These are phyloP conservation scores for Persicaria tinctoria DNA, from an alignment of 148 eudicot species.

Conservation along the genomic window DNA sequence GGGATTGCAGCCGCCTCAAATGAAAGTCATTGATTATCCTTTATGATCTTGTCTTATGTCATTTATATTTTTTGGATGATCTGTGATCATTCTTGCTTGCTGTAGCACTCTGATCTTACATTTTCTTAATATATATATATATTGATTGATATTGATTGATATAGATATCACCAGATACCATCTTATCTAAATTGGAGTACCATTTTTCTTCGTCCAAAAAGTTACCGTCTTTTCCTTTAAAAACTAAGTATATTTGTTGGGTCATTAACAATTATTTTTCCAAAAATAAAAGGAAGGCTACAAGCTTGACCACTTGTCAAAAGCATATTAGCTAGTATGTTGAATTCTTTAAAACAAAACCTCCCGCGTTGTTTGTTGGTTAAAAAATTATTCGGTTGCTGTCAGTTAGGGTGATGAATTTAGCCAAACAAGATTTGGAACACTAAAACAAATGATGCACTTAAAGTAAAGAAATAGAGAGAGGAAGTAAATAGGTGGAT, in stretches of 20 bases:
- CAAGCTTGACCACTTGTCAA: too few relatives aligned
- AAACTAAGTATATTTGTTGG: too few relatives aligned
- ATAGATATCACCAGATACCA: neutral
- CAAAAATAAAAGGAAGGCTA: too few relatives aligned
- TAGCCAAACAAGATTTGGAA: conserved; percentile 3
- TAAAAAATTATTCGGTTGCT: neutral
- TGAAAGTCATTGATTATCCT: too few relatives aligned
- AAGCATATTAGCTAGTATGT: neutral
- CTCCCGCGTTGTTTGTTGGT: neutral
- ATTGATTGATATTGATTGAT: too few relatives aligned
- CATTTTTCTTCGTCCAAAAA: neutral
- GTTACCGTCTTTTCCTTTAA: neutral
- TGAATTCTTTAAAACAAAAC: neutral
- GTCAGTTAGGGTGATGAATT: neutral
- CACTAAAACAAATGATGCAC: neutral
- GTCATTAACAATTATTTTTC: too few relatives aligned
- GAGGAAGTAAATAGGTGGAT: neutral
- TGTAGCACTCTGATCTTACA: too few relatives aligned
- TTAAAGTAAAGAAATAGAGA: neutral
- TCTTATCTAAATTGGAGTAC: neutral
- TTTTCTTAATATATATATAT: too few relatives aligned
- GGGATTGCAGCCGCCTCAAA: too few relatives aligned
- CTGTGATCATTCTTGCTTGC: too few relatives aligned
- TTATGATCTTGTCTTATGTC: too few relatives aligned
- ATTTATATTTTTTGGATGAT: too few relatives aligned